Conservation (phyloP, 78 protist species). For the Protostelium mycophagum region DNA sequence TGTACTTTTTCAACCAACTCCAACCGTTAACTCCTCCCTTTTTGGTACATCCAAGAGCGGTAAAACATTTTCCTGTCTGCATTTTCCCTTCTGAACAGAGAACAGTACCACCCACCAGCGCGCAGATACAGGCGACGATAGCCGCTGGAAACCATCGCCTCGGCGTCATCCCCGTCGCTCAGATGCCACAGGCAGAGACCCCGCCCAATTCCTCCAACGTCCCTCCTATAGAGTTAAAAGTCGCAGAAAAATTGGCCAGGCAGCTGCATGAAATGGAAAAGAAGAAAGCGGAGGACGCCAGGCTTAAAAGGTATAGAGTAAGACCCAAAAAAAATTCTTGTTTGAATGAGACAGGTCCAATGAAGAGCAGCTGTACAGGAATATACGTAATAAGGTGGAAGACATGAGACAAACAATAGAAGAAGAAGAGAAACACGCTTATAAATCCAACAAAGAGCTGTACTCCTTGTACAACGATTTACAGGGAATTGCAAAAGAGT, state of each 20-base stretch:
- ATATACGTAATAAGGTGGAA: slow-evolving; percentile 1
- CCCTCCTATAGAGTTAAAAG: no score
- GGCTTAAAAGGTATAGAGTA: not conserved
- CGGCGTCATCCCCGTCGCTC: not conserved
- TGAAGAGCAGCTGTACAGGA: not conserved
- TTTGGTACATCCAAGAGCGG: no score
- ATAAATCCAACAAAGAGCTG: slow-evolving; percentile 43
- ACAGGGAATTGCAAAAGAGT: slow-evolving; percentile 72
- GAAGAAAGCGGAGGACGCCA: not conserved
- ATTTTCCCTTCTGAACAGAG: not conserved
- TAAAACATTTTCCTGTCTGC: no score
- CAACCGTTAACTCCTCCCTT: no score
- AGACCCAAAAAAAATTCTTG: not conserved
- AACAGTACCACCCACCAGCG: not conserved
- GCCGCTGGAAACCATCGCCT: not conserved
- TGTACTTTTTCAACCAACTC: no score
- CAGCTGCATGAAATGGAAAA: not conserved
- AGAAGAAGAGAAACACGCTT: slow-evolving; percentile 30
- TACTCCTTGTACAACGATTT: slow-evolving; percentile 71
- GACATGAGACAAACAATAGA: slow-evolving; percentile 20
- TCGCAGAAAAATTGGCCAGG: not conserved
- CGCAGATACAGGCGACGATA: not conserved
- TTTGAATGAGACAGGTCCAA: not conserved
- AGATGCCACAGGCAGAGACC: not conserved
- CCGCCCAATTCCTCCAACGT: not conserved